phyloP scores from a whole-genome alignment of 352 stramenopile genomes.

The Pseudoperonospora humuli region DNA sequence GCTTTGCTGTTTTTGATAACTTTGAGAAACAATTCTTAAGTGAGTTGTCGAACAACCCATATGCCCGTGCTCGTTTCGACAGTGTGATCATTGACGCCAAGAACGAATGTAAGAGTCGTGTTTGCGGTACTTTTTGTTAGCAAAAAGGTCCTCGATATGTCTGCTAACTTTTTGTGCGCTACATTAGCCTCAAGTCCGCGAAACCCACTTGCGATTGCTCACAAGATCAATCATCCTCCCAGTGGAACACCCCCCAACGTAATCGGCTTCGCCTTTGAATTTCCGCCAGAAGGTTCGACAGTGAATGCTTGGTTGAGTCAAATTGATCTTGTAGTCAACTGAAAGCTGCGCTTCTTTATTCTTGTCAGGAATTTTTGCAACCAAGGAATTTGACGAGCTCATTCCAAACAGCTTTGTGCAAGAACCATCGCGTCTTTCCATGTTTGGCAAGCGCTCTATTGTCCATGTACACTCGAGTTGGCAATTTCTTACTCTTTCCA shows the following conservation, averaged over 20 bases:
- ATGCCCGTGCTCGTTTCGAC: slow-evolving; percentile 73
- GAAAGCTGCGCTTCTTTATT: background rate
- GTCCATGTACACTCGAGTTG: slow-evolving; percentile 54
- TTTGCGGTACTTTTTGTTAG: background rate
- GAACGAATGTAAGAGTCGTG: slow-evolving; percentile 42
- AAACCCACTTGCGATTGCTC: slow-evolving; percentile 66
- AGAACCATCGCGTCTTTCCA: slow-evolving; percentile 66
- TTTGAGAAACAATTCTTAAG: slow-evolving; percentile 42
- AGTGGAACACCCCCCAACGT: slow-evolving; percentile 61
- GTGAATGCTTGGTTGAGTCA: background rate
- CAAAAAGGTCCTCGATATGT: background rate
- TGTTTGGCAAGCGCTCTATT: slow-evolving; percentile 79
- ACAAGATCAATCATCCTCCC: slow-evolving; percentile 85
- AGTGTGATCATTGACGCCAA: slow-evolving; percentile 84
- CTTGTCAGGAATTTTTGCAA: slow-evolving; percentile 55
- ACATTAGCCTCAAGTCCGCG: slow-evolving; percentile 39
- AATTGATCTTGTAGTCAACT: background rate
- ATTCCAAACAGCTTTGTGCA: slow-evolving; percentile 82
- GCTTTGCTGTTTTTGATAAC: background rate
- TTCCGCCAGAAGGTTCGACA: slow-evolving; percentile 49
- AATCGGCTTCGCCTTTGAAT: slow-evolving; percentile 77
- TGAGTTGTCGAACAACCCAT: slow-evolving; percentile 71
- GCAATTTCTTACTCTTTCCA: background rate
- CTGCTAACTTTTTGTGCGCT: slow-evolving; percentile 6
- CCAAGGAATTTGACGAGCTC: slow-evolving; percentile 44